Evolutionary conservation across 2,329 filamentous ascomycete species (phyloP).

Genomic region (Rhinocladiella similis): DNA sequence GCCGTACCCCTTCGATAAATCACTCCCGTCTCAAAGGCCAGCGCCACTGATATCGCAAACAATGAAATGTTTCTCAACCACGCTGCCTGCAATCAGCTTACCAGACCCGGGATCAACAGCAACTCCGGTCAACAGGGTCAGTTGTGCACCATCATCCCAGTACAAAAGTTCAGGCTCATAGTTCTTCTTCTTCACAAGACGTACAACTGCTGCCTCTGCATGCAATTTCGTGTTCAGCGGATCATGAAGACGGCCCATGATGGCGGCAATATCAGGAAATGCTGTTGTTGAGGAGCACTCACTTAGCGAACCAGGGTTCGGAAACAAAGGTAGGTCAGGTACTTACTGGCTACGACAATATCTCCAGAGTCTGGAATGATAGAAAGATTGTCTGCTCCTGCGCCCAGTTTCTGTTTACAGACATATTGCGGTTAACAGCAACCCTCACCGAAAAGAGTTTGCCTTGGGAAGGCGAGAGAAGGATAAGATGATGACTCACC

Average conservation of each 20-base stretch:
- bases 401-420: constrained; percentile 11
- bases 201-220: constrained; percentile 14
- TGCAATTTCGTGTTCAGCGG: constrained; percentile 5
- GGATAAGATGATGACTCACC: constrained; percentile 6
- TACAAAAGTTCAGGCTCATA: constrained; percentile 22
- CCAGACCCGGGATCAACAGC: constrained; percentile 13
- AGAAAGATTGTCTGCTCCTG: constrained; percentile 21
- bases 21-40: not conserved
- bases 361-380: constrained; percentile 19
- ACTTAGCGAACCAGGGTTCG: not conserved
- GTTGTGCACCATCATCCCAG: constrained; percentile 20
- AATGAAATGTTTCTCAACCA: constrained; percentile 18
- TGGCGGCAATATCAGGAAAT: constrained; percentile 13
- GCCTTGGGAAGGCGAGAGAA: no score
- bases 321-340: not conserved
- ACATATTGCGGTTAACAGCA: no score
- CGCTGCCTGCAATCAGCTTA: constrained; percentile 19
- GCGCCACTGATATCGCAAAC: constrained; percentile 14
- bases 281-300: constrained; percentile 1
- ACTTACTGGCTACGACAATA: constrained; percentile 19
- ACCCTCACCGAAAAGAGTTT: no score
- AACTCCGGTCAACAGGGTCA: constrained; percentile 20
- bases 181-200: constrained; percentile 18
- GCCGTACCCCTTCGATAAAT: no score
- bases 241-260: constrained; percentile 4